Base-by-base conservation (phyloP, 257 asterid species). In the Lantana camara region DNA sequence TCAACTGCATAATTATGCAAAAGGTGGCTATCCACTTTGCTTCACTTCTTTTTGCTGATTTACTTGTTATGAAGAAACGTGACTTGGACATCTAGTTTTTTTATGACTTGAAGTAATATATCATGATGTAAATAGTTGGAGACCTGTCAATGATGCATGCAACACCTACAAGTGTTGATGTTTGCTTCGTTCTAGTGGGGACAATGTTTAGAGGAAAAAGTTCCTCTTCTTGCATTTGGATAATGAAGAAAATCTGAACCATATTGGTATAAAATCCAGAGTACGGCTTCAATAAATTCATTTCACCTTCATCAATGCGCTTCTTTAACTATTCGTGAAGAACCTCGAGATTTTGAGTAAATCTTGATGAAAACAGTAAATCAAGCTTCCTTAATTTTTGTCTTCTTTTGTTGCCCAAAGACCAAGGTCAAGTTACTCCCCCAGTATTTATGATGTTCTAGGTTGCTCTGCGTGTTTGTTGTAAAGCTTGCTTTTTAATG, bases 21-120 rank as follows among this genome's bases (percentile, higher is more conserved):
- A 56, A 45, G n/a, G 21, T 14, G 5, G 19, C 53, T 8, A 7
- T 40, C 30, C 13, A n/a, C 16, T 20, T 23, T 61, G n/a, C 50
- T 16, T 15, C 13, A 5, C 47, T 41, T 44, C 37, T 22, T 10
- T 4, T 69, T 5, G 58, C 45, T 63, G 46, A n/a, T 54, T 34
- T 30, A 24, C 21, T 34, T 32, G 34, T 32, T 30, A 30, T n/a
- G 48, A 56, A 47, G 5, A 44, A 15, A 8, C 30, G 35, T 24
- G 24, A 27, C 32, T 27, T 27, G n/a, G n/a, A n/a, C 40, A 42
- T 37, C 23, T 50, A 32, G 30, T 10, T 19, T 60, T 32, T 50
- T 17, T 38, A 23, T 48, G 61, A 7, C 30, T 55, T 10, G 63
- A 67, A 51, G 29, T 37, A 66, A 13, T 17, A 73, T 23, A 44